Evolutionary conservation across 768 basidiomycete genomes (phyloP).

Genomic region (Tulasnella sp.): DNA sequence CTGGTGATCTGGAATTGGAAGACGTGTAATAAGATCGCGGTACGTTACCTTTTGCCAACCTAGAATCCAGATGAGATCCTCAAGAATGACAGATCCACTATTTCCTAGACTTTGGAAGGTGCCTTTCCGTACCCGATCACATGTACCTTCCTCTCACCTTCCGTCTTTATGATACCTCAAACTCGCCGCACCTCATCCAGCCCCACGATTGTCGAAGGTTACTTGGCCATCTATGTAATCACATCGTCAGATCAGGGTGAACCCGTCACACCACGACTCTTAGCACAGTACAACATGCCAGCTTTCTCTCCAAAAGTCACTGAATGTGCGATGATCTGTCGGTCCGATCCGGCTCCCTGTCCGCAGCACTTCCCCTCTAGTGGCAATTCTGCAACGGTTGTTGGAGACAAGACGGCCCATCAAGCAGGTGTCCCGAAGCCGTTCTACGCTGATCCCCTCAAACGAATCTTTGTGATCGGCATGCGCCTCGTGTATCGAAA

Average conservation of each 20-base stretch:
- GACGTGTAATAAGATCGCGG: neutral
- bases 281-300: neutral
- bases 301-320: neutral
- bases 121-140: neutral
- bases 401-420: neutral
- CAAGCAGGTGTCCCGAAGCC: neutral
- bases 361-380: neutral
- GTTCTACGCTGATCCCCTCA: conserved; percentile 1
- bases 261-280: neutral
- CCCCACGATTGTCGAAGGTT: neutral
- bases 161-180: neutral
- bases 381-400: no score
- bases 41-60: neutral
- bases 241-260: neutral
- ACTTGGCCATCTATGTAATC: conserved; percentile 1
- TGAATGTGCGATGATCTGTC: neutral
- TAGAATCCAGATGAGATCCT: no score
- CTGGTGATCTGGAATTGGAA: conserved; percentile 8
- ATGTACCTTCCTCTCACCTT: neutral
- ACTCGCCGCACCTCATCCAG: neutral
- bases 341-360: neutral
- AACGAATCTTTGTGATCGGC: conserved; percentile 1
- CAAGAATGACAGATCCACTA: neutral
- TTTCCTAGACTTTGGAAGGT: neutral
- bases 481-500: neutral